Conservation (phyloP, 108 stramenopile species). For the Skeletonema marinoi region DNA sequence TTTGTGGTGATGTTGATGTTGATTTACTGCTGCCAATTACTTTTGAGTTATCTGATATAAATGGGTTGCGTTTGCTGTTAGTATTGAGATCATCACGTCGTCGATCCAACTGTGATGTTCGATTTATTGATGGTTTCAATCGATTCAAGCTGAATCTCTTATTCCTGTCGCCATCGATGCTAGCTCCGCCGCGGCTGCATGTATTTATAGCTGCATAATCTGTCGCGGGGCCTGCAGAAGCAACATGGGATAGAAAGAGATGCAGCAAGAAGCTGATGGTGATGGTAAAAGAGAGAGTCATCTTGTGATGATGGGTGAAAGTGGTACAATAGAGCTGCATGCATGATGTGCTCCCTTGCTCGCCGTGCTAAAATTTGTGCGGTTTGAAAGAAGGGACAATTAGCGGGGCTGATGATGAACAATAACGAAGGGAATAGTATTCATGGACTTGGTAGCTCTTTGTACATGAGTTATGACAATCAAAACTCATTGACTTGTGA, state of each 20-base stretch:
- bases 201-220: not conserved
- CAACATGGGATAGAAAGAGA: not conserved
- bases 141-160: not conserved
- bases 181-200: not conserved
- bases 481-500: no score
- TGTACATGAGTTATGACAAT: no score
- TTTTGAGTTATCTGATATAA: not conserved
- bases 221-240: not conserved
- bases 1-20: not conserved
- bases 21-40: not conserved
- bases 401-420: no score
- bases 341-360: no score
- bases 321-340: no score
- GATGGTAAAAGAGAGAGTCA: not conserved
- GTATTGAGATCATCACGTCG: not conserved
- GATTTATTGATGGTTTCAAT: not conserved
- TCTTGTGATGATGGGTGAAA: not conserved
- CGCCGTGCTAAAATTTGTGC: no score
- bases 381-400: no score
- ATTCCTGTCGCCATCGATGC: not conserved
- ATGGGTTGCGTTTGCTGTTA: not conserved
- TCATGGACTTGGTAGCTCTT: no score
- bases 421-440: no score
- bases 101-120: not conserved
- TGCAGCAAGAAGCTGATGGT: not conserved